Percentiles rank a stretch among this genome's conserved stretches.
phyloP scores from a whole-genome alignment of 441 rosid species.

The Melastoma candidum region DNA sequence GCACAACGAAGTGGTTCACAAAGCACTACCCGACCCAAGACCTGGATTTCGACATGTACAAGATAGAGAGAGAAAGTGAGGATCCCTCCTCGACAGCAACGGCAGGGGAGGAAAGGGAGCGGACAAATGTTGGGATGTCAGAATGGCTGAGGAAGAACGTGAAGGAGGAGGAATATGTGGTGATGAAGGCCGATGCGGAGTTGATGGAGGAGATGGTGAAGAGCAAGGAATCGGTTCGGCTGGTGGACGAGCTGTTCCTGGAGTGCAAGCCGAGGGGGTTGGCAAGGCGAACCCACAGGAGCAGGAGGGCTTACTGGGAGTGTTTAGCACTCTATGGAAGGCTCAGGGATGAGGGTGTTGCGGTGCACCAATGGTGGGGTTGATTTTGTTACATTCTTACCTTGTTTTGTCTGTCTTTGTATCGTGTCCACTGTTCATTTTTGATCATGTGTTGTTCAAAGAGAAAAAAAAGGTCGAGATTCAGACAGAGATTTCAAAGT shows the following conservation, averaged over 20 bases:
- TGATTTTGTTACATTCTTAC: background rate
- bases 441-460: too few relatives aligned
- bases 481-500: too few relatives aligned
- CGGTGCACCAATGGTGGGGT: slow-evolving; percentile 13
- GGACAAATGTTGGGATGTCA: slow-evolving; percentile 30
- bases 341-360: slow-evolving; percentile 13
- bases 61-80: slow-evolving; percentile 51
- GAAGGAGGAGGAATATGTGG: slow-evolving; percentile 38
- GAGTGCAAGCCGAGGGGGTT: slow-evolving; percentile 10
- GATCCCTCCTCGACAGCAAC: slow-evolving; percentile 4
- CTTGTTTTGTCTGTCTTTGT: too few relatives aligned
- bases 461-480: too few relatives aligned
- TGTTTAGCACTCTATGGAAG: slow-evolving; percentile 12
- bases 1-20: slow-evolving; percentile 53
- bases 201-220: slow-evolving; percentile 5
- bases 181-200: slow-evolving; percentile 13
- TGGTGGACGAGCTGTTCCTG: slow-evolving; percentile 10
- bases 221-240: background rate
- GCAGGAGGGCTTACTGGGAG: slow-evolving; percentile 15
- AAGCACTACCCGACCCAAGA: slow-evolving; percentile 60
- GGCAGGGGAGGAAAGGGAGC: slow-evolving; percentile 14
- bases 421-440: too few relatives aligned
- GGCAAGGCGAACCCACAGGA: background rate
- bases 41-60: slow-evolving; percentile 54
- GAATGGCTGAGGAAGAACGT: slow-evolving; percentile 59